Conservation (phyloP, 2,329 filamentous ascomycete species). For the Ustulina deusta region DNA sequence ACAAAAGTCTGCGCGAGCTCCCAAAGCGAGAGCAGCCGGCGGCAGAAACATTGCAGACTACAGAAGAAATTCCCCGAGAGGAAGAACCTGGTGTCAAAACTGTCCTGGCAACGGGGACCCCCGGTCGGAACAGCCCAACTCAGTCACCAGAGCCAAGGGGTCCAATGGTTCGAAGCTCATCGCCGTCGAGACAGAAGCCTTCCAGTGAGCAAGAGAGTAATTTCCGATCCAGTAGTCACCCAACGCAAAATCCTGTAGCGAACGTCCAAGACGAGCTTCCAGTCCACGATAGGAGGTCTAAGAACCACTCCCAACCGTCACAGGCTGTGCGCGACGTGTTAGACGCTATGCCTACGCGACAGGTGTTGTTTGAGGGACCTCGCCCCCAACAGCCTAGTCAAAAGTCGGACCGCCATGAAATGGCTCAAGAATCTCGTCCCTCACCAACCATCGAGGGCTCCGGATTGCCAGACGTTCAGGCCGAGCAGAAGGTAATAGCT, state of each 20-base stretch:
- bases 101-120: not conserved
- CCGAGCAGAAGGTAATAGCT: conserved; percentile 35
- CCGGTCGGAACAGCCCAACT: not conserved
- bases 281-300: conserved; percentile 51
- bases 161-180: conserved; percentile 10
- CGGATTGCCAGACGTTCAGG: conserved; percentile 29
- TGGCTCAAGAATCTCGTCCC: conserved; percentile 28
- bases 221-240: conserved; percentile 30
- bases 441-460: conserved; percentile 11
- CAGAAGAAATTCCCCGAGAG: not conserved
- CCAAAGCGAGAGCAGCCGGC: conserved; percentile 38
- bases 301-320: conserved; percentile 27
- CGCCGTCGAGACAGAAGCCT: conserved; percentile 6
- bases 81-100: not conserved
- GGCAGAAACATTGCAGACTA: not conserved
- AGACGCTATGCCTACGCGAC: conserved; percentile 54
- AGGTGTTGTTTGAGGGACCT: conserved; percentile 44
- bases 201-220: conserved; percentile 7
- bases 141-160: conserved; percentile 9
- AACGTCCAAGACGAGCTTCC: conserved; percentile 61
- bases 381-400: conserved; percentile 27
- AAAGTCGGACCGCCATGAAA: conserved; percentile 17
- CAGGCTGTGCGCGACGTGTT: conserved; percentile 48
- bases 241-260: conserved; percentile 56
- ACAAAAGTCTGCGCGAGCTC: conserved; percentile 40